Evolutionary conservation across 2,329 filamentous ascomycete species (phyloP).

Genomic region (Xylaria sp.): DNA sequence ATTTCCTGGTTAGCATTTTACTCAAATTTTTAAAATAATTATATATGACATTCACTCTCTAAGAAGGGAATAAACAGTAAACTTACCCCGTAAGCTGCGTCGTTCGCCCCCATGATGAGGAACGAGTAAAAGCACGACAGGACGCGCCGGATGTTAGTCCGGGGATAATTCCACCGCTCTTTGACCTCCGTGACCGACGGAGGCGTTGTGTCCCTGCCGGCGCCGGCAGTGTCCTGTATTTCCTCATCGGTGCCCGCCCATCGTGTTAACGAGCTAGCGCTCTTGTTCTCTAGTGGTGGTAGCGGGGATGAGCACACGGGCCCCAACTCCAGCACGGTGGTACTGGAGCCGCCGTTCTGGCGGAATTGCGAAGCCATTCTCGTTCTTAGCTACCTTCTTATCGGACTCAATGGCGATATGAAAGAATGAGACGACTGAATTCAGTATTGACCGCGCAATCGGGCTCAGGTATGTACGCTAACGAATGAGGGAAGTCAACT

Average conservation of each 20-base stretch:
- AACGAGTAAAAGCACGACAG: slow-evolving; percentile 68
- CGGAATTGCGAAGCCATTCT: slow-evolving; percentile 29
- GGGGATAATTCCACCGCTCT: slow-evolving; percentile 63
- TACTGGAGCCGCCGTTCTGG: slow-evolving; percentile 31
- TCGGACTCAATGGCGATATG: neutral
- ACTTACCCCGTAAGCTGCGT: slow-evolving; percentile 67
- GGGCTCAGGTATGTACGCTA: neutral
- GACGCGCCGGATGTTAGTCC: slow-evolving; percentile 60
- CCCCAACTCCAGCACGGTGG: slow-evolving; percentile 32
- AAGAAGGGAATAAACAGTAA: neutral
- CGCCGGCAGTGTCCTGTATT: slow-evolving; percentile 30
- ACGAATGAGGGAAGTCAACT: neutral
- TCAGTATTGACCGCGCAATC: neutral
- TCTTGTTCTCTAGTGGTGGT: slow-evolving; percentile 13
- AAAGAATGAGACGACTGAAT: neutral
- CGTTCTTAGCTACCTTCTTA: neutral
- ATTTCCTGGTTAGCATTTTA: slow-evolving; percentile 17
- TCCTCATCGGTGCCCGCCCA: slow-evolving; percentile 34
- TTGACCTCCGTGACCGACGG: slow-evolving; percentile 42
- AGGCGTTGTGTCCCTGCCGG: slow-evolving; percentile 31
- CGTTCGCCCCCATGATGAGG: slow-evolving; percentile 67
- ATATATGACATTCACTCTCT: neutral
- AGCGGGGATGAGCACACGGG: slow-evolving; percentile 15
- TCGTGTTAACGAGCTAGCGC: slow-evolving; percentile 8
- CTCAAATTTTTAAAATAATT: neutral